These are phyloP conservation scores for Russula virescens DNA, from an alignment of 768 basidiomycete species.

Conservation along the genomic window DNA sequence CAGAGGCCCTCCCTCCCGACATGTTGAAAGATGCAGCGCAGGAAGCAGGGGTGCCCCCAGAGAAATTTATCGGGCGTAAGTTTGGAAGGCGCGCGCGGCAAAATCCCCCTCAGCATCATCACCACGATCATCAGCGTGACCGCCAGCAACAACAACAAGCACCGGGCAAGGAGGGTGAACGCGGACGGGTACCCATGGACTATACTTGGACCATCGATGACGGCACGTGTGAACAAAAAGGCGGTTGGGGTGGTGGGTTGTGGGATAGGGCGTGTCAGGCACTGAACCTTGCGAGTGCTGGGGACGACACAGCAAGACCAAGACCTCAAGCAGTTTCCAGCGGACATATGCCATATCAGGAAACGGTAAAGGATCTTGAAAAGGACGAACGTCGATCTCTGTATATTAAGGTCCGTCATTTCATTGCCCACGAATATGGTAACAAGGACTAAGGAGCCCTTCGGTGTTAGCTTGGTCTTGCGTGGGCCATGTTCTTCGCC, in stretches of 20 bases:
- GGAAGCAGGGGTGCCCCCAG: slow-evolving; percentile 60
- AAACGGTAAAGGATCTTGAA: slow-evolving; percentile 25
- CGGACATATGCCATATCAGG: slow-evolving; percentile 19
- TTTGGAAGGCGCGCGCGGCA: slow-evolving; percentile 12
- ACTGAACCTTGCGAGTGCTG: not conserved
- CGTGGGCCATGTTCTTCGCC: slow-evolving; percentile 56
- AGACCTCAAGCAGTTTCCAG: not conserved
- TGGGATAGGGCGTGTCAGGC: slow-evolving; percentile 8
- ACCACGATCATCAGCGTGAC: not conserved
- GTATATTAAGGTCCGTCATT: slow-evolving; percentile 41
- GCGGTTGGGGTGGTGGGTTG: not conserved
- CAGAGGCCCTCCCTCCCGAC: slow-evolving; percentile 48
- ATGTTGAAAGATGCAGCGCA: slow-evolving; percentile 58
- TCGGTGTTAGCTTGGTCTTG: slow-evolving; percentile 38
- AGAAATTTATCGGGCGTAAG: slow-evolving; percentile 34
- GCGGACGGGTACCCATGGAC: slow-evolving; percentile 9
- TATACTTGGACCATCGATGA: slow-evolving; percentile 16
- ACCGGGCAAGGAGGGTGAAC: not conserved
- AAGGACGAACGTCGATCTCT: slow-evolving; percentile 49
- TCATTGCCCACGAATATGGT: not conserved
- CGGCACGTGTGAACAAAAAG: not conserved
- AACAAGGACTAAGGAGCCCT: not conserved
- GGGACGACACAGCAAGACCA: not conserved
- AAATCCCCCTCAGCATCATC: not conserved
- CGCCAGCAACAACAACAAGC: not conserved